Base-by-base conservation (phyloP, 371 early-diverging fungal genomes). In the Lichtheimia ornata region DNA sequence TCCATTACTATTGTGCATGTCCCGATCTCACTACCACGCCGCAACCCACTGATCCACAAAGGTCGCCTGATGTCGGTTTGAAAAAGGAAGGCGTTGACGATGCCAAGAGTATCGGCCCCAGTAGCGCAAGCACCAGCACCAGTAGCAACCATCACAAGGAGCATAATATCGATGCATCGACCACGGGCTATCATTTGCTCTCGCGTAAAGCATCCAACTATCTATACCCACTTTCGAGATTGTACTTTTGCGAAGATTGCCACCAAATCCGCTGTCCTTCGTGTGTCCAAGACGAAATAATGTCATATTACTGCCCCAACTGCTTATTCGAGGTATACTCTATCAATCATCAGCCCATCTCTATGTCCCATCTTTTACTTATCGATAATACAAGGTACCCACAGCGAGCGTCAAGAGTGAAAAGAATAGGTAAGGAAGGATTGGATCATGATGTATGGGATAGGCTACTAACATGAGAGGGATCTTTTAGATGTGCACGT, bases 331-430 rank as follows among this genome's bases (percentile, higher is more conserved):
- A 97, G 71, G 95, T 72, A 56, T 22, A 15, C 30, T 43, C 47
- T 47, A 47, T 20, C 11, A 5, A 9, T 24, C 2, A 22, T n/a
- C 45, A 47, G 22, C 22, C 22, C 22, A 22, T 22, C 22, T 22
- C 1, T 2, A 6, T 9, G 24, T 17, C n/a, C 28, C 5, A 50
- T 27, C 9, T 41, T 14, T 41, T 14, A 28, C 15, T 43, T 47
- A 22, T 40, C 14, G 15, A 57, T 27, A 43, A 41, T n/a, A n/a
- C 41, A 60, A 76, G 77, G 80, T 94, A 13, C 95, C 97, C 4
- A 91, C 93, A n/a, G 94, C 97, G 1, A 91, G 91, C 65, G 96
- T 94, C 24, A 94, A 94, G 65, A 87, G 91, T 28, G 97, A 97
- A 73, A 90, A 91, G 70, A 94, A 95, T 77, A 82, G 91, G 91